Conservation (phyloP, 768 basidiomycete genomes). For the Lactarius sp. region DNA sequence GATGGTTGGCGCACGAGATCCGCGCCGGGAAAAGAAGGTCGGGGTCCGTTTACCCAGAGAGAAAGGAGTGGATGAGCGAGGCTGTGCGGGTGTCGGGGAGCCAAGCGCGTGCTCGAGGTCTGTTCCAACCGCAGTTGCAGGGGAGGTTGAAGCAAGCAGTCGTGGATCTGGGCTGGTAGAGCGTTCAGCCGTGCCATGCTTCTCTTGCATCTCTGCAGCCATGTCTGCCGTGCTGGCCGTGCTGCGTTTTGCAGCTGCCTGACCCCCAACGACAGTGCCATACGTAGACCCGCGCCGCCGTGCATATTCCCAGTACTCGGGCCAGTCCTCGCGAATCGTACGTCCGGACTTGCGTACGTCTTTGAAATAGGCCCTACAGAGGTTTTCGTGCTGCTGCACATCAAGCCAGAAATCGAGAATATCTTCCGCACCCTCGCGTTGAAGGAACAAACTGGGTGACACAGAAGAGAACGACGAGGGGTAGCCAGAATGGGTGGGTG, state of each 20-base stretch:
- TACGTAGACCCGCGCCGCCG: conserved; percentile 90
- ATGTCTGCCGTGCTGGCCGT: conserved; percentile 76
- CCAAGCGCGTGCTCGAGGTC: conserved; percentile 35
- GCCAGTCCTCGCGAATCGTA: conserved; percentile 95
- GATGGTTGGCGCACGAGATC: conserved; percentile 87
- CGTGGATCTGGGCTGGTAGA: conserved; percentile 40
- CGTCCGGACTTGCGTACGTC: conserved; percentile 94
- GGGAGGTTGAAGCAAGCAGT: conserved; percentile 46
- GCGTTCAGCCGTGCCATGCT: conserved; percentile 53
- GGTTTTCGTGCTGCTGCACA: conserved; percentile 98
- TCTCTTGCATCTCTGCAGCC: conserved; percentile 60
- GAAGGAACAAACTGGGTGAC: conserved; percentile 75
- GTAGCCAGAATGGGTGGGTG: background rate
- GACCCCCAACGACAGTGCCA: conserved; percentile 76
- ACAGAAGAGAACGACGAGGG: conserved; percentile 5
- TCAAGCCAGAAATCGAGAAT: conserved; percentile 98
- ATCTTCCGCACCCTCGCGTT: conserved; percentile 94
- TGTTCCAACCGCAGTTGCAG: conserved; percentile 42
- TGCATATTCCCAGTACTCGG: conserved; percentile 95
- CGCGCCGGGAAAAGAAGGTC: conserved; percentile 71
- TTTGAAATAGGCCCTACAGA: conserved; percentile 98
- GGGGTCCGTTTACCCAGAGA: conserved; percentile 71
- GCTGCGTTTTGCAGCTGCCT: conserved; percentile 65
- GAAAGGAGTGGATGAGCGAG: conserved; percentile 77
- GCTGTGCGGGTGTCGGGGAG: conserved; percentile 28